These are phyloP conservation scores for Pseudoperonospora humuli DNA, from an alignment of 352 stramenopile genomes.

Conservation along the genomic window DNA sequence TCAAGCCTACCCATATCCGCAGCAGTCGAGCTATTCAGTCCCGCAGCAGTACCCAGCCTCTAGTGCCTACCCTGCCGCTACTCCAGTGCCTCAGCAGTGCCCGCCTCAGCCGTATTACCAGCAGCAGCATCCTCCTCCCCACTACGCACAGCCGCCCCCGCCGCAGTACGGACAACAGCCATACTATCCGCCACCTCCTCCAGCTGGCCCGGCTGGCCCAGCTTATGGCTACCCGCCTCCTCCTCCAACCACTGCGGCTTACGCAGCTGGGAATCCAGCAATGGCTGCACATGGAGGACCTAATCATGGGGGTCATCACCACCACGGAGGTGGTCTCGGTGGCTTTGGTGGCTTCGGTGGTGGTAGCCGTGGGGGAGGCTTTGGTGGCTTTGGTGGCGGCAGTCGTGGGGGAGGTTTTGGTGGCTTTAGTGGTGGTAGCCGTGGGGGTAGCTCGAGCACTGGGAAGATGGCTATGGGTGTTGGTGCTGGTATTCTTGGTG, in stretches of 20 bases:
- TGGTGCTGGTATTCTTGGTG: constrained; percentile 63
- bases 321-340: constrained; percentile 26
- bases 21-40: constrained; percentile 21
- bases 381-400: constrained; percentile 22
- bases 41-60: constrained; percentile 14
- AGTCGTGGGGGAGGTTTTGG: constrained; percentile 5
- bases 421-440: constrained; percentile 10
- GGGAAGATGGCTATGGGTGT: constrained; percentile 58
- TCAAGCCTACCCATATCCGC: constrained; percentile 24
- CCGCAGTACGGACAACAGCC: constrained; percentile 25
- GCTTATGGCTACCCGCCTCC: constrained; percentile 24
- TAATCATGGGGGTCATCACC: constrained; percentile 20
- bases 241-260: constrained; percentile 21
- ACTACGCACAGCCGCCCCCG: constrained; percentile 22
- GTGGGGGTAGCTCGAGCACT: constrained; percentile 27
- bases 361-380: constrained; percentile 2
- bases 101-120: constrained; percentile 33
- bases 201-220: constrained; percentile 5
- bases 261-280: constrained; percentile 25
- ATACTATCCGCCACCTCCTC: constrained; percentile 28
- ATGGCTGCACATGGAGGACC: constrained; percentile 21
- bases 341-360: constrained; percentile 23
- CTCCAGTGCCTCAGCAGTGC: constrained; percentile 12
- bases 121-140: constrained; percentile 19
- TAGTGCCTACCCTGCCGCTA: too few species aligned